phyloP scores from a whole-genome alignment of 768 basidiomycete genomes.

The Panaeolus papilionaceus region DNA sequence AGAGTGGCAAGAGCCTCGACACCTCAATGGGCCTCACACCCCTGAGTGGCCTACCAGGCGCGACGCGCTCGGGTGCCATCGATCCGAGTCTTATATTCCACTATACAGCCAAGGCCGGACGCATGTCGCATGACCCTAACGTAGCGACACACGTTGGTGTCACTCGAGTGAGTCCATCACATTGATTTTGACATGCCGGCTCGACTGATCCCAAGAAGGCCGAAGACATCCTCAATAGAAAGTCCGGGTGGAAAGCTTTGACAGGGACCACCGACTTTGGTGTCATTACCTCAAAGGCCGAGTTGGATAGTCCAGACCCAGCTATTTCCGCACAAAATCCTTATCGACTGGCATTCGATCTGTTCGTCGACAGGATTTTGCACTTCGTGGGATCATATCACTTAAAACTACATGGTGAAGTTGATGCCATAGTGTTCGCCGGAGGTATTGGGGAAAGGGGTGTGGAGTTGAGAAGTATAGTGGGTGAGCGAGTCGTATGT shows the following conservation, averaged over 20 bases:
- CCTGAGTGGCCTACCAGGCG: slow-evolving; percentile 86
- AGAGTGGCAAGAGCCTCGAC: slow-evolving; percentile 75
- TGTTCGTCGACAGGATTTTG: slow-evolving; percentile 79
- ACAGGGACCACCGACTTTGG: slow-evolving; percentile 87
- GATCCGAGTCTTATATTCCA: slow-evolving; percentile 93
- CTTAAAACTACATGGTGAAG: slow-evolving; percentile 66
- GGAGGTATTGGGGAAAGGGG: slow-evolving; percentile 90
- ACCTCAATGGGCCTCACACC: slow-evolving; percentile 95
- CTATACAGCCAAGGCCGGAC: slow-evolving; percentile 60
- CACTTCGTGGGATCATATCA: slow-evolving; percentile 78
- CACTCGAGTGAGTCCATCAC: slow-evolving; percentile 45
- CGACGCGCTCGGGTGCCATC: slow-evolving; percentile 82
- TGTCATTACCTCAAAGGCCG: slow-evolving; percentile 58
- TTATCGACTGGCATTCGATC: slow-evolving; percentile 71
- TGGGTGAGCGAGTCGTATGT: slow-evolving; percentile 59
- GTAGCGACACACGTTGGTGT: slow-evolving; percentile 55
- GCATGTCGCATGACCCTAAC: slow-evolving; percentile 60
- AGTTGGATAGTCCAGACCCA: slow-evolving; percentile 32
- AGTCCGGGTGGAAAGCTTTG: slow-evolving; percentile 80
- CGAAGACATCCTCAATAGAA: slow-evolving; percentile 75
- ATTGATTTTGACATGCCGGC: neutral
- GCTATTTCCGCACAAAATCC: slow-evolving; percentile 38
- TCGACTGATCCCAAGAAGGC: slow-evolving; percentile 43
- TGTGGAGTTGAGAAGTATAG: slow-evolving; percentile 60
- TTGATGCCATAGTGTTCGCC: slow-evolving; percentile 85